phyloP scores from a whole-genome alignment of 352 stramenopile species.

The Stephanocyclus meneghinianus region DNA sequence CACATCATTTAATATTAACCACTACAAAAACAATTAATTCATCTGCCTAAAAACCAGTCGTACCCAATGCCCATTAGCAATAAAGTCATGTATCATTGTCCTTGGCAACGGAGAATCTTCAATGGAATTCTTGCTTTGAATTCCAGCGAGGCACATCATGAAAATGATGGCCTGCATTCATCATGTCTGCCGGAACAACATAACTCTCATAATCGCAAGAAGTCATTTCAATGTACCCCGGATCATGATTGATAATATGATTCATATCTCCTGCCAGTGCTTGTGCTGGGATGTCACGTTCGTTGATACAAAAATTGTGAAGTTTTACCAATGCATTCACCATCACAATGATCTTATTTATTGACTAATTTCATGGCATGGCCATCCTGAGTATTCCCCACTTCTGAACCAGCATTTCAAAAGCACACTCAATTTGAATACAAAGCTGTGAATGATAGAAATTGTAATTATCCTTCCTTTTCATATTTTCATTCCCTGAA shows the following conservation, averaged over 20 bases:
- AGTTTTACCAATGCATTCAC: constrained; percentile 16
- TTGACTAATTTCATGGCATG: constrained; percentile 13
- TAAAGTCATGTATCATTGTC: too few relatives aligned
- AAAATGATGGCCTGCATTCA: constrained; percentile 23
- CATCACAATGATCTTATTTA: constrained; percentile 13
- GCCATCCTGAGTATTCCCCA: constrained; percentile 48
- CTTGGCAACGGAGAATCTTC: too few relatives aligned
- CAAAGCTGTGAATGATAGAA: constrained; percentile 50
- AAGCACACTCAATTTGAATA: constrained; percentile 57
- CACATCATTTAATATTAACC: too few relatives aligned
- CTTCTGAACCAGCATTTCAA: constrained; percentile 42
- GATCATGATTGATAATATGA: constrained; percentile 6
- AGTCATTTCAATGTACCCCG: background rate
- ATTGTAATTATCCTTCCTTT: constrained; percentile 36
- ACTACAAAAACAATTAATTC: too few relatives aligned
- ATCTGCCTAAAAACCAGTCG: too few relatives aligned
- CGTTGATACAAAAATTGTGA: constrained; percentile 37
- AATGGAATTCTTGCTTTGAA: too few relatives aligned
- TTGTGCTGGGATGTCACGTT: background rate
- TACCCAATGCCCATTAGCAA: too few relatives aligned
- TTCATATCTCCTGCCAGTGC: constrained; percentile 4
- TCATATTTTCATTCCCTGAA: background rate
- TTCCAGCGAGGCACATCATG: constrained; percentile 8
- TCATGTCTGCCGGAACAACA: constrained; percentile 10
- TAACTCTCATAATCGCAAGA: background rate